These are phyloP conservation scores for Epithemia pelagica DNA, from an alignment of 108 stramenopile genomes.

Conservation along the genomic window DNA sequence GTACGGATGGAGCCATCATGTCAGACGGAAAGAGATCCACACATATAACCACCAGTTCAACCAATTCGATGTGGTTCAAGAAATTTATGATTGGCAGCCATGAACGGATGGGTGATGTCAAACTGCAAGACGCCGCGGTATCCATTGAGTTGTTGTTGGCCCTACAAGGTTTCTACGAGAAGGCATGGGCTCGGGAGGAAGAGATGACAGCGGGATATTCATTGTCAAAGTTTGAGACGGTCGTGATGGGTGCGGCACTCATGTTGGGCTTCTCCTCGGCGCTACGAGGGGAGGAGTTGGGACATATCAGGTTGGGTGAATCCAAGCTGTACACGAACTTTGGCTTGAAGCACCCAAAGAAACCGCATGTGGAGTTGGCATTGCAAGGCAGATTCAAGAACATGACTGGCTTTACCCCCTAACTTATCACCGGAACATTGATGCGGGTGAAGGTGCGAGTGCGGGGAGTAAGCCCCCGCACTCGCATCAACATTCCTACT, in stretches of 20 bases:
- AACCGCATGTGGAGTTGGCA: not conserved
- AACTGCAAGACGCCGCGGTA: constrained; percentile 6
- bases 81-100: constrained; percentile 7
- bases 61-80: constrained; percentile 9
- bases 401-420: not conserved
- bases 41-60: not conserved
- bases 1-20: constrained; percentile 4
- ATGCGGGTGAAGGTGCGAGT: no score
- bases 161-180: not conserved
- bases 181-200: not conserved
- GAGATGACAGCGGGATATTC: not conserved
- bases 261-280: not conserved
- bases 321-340: not conserved
- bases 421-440: not conserved
- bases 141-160: constrained; percentile 10
- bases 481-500: no score
- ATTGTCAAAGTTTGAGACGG: not conserved
- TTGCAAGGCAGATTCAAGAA: not conserved
- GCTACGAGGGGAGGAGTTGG: constrained; percentile 4
- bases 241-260: not conserved
- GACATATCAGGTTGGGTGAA: not conserved
- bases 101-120: constrained; percentile 14
- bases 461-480: no score
- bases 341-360: not conserved
- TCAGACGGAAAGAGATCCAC: not conserved